phyloP scores from a whole-genome alignment of 345 rosid genomes.

The Jatropha curcas region DNA sequence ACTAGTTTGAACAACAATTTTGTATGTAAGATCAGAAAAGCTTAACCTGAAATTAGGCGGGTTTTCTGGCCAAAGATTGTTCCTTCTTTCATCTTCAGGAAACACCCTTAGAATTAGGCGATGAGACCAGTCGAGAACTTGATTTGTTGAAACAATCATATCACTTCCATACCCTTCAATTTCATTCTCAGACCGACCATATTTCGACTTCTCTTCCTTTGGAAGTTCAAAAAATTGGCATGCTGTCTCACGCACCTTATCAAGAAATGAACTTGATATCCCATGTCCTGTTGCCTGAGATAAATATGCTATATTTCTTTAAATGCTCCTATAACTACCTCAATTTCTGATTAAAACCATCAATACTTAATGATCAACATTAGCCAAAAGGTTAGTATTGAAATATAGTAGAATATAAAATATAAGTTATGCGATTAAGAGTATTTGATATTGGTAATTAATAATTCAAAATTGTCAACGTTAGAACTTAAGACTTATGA shows the following conservation, averaged over 20 bases:
- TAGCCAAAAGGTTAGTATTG: too few species aligned
- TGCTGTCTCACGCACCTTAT: neutral
- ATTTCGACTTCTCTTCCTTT: constrained; percentile 54
- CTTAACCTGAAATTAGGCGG: constrained; percentile 50
- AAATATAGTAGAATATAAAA: too few species aligned
- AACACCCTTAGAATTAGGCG: constrained; percentile 45
- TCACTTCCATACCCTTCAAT: constrained; percentile 67
- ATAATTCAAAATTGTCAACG: too few species aligned
- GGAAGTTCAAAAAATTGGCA: constrained; percentile 12
- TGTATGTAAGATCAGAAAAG: neutral
- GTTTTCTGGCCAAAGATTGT: constrained; percentile 60
- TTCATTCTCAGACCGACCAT: constrained; percentile 37
- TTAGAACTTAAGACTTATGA: too few species aligned
- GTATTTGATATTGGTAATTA: too few species aligned
- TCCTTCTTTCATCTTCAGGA: constrained; percentile 44
- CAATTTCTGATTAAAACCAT: too few species aligned
- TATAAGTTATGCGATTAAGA: too few species aligned
- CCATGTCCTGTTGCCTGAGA: constrained; percentile 21
- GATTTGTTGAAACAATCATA: constrained; percentile 49
- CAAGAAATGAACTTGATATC: constrained; percentile 12
- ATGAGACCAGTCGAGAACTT: constrained; percentile 70
- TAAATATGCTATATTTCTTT: neutral
- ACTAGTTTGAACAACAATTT: neutral
- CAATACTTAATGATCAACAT: too few species aligned
- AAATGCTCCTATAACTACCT: too few species aligned